Evolutionary conservation across 163 green algal genomes (phyloP), one percentile per base, ranked within the genome.

Genomic region (Trebouxia gelatinosa): DNA sequence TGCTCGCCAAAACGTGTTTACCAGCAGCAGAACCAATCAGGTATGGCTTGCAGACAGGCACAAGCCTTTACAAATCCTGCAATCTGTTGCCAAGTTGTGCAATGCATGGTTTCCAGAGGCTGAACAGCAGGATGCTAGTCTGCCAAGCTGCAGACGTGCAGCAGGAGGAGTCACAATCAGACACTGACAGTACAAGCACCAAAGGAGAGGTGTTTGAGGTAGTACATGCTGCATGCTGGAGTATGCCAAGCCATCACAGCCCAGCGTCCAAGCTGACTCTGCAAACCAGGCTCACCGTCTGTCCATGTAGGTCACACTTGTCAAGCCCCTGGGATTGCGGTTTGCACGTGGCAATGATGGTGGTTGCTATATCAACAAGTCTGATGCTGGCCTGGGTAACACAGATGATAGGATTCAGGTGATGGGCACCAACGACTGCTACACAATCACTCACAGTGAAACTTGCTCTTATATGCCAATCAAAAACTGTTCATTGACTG

Each of bases 271-370:
- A n/a, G n/a, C n/a, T n/a, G n/a, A n/a, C n/a, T n/a, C n/a, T n/a
- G n/a, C n/a, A n/a, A n/a, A n/a, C n/a, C n/a, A n/a, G n/a, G n/a
- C n/a, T n/a, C n/a, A n/a, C n/a, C n/a, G n/a, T n/a, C n/a, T n/a
- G n/a, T n/a, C n/a, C n/a, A n/a, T n/a, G n/a, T n/a, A 96, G 89
- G 85, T 97, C 13, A 82, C 89, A 79, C 84, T 98, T 59, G 67
- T 83, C 6, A 98, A 98, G 89, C 95, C 95, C 31, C 79, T 98
- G 13, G 95, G 95, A 58, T 54, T 98, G 46, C 93, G 94, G 76
- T 98, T 97, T 85, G 92, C 85, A 0, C 88, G 92, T 46, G 95
- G 95, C 23, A 92, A 92, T 28, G 95, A 98, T 81, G 92, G 93
- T 64, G 94, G 87, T 61, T 89, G 85, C 0, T 98, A 98, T 80